Conservation (phyloP, 495 filamentous ascomycete species). For the Penicillium malachiteum region DNA sequence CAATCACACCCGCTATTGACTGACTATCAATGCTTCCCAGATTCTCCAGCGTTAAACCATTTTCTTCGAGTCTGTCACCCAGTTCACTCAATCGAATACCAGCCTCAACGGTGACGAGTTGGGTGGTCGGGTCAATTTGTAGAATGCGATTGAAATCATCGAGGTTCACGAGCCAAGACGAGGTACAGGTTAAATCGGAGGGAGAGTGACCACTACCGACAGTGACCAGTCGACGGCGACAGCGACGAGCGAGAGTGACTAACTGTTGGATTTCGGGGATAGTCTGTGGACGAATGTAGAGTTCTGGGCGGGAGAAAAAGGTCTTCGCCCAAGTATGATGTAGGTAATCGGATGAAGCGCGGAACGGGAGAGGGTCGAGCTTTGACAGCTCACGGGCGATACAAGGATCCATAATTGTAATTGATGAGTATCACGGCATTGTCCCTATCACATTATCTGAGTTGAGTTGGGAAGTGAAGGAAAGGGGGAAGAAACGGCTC, state of each 20-base stretch:
- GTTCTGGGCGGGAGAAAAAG: conserved; percentile 80
- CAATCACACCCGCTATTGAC: conserved; percentile 88
- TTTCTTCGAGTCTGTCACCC: conserved; percentile 62
- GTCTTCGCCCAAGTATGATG: conserved; percentile 98
- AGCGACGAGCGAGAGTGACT: conserved; percentile 75
- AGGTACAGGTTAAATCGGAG: conserved; percentile 88
- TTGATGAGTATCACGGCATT: conserved; percentile 13
- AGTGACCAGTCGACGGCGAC: conserved; percentile 73
- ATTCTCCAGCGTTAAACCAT: conserved; percentile 80
- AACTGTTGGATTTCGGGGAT: conserved; percentile 79
- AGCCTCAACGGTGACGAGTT: conserved; percentile 72
- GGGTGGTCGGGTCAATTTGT: conserved; percentile 59
- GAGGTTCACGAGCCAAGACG: conserved; percentile 91
- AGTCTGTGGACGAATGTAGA: conserved; percentile 80
- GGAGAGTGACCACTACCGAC: conserved; percentile 90
- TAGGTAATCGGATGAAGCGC: conserved; percentile 62
- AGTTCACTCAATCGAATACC: conserved; percentile 79
- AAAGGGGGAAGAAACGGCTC: conserved; percentile 3
- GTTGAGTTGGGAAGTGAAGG: conserved; percentile 1
- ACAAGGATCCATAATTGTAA: conserved; percentile 44
- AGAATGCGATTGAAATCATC: conserved; percentile 76
- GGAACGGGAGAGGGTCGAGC: conserved; percentile 71
- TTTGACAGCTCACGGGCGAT: conserved; percentile 53
- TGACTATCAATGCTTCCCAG: conserved; percentile 94
- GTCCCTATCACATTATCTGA: conserved; percentile 15